Evolutionary conservation across 495 filamentous ascomycete species (phyloP).

Genomic region (Glonium stellatum): DNA sequence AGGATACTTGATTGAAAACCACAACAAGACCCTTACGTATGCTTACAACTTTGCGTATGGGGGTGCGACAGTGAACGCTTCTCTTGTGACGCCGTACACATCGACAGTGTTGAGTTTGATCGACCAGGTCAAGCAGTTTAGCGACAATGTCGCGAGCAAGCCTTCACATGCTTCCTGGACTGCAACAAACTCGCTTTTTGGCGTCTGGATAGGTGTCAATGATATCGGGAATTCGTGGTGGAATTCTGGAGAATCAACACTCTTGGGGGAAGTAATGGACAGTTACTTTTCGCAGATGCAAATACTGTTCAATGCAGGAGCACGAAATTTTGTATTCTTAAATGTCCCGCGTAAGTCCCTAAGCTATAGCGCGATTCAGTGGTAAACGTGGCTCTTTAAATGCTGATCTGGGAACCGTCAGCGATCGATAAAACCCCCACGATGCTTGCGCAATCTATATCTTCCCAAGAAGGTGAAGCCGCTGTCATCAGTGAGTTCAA

Average conservation of each 20-base stretch:
- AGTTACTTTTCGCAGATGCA: slow-evolving; percentile 20
- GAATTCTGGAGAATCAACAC: slow-evolving; percentile 1
- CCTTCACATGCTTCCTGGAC: slow-evolving; percentile 23
- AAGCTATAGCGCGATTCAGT: background rate
- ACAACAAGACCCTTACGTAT: slow-evolving; percentile 8
- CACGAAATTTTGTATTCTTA: slow-evolving; percentile 19
- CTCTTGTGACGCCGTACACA: slow-evolving; percentile 9
- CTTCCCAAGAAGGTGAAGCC: slow-evolving; percentile 7
- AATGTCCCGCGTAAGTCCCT: slow-evolving; percentile 20
- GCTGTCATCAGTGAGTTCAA: slow-evolving; percentile 33
- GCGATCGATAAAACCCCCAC: slow-evolving; percentile 13
- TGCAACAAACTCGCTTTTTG: slow-evolving; percentile 11
- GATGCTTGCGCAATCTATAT: slow-evolving; percentile 16
- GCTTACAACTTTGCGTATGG: slow-evolving; percentile 27
- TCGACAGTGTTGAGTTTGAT: slow-evolving; percentile 20
- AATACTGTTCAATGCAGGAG: slow-evolving; percentile 19
- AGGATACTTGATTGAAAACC: slow-evolving; percentile 12
- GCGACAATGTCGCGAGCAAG: slow-evolving; percentile 9
- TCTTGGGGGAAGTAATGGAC: slow-evolving; percentile 12
- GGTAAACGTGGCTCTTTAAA: too few relatives aligned
- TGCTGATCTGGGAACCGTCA: background rate
- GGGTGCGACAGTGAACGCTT: slow-evolving; percentile 20
- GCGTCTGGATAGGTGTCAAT: slow-evolving; percentile 25
- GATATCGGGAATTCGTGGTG: slow-evolving; percentile 19
- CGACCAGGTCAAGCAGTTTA: slow-evolving; percentile 24